These are phyloP conservation scores for Monosporozyma servazzii DNA, from an alignment of 805 yeast genomes.

Conservation along the genomic window DNA sequence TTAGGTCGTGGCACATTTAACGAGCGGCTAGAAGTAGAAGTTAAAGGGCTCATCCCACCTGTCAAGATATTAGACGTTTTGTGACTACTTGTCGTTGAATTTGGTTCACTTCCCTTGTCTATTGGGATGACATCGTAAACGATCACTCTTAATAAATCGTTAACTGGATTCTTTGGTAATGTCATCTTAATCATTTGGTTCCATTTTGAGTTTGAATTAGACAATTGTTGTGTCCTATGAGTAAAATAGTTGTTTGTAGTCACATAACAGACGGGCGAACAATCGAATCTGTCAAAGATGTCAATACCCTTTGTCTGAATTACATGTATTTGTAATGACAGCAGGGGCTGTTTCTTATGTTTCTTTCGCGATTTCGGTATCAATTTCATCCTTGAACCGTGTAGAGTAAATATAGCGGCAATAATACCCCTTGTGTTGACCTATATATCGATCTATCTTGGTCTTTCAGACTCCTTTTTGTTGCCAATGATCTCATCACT, in stretches of 20 bases:
- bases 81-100: neutral
- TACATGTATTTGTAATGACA: slow-evolving; percentile 16
- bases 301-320: slow-evolving; percentile 19
- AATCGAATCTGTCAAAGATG: slow-evolving; percentile 18
- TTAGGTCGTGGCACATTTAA: neutral
- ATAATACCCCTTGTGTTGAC: neutral
- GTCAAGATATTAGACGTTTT: neutral
- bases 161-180: slow-evolving; percentile 20
- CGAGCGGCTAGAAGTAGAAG: neutral
- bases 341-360: slow-evolving; percentile 5
- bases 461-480: neutral
- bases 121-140: slow-evolving; percentile 23
- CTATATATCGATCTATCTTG: neutral
- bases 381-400: neutral
- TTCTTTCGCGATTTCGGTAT: neutral
- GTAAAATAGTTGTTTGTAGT: slow-evolving; percentile 21
- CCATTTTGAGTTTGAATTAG: slow-evolving; percentile 19
- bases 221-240: slow-evolving; percentile 17
- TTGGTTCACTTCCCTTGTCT: neutral
- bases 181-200: slow-evolving; percentile 21
- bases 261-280: slow-evolving; percentile 25
- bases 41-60: neutral
- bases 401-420: neutral
- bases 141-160: slow-evolving; percentile 23
- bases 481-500: neutral